Evolutionary conservation across 139 green algal genomes (phyloP).

Genomic region (Coelastrella sp.): DNA sequence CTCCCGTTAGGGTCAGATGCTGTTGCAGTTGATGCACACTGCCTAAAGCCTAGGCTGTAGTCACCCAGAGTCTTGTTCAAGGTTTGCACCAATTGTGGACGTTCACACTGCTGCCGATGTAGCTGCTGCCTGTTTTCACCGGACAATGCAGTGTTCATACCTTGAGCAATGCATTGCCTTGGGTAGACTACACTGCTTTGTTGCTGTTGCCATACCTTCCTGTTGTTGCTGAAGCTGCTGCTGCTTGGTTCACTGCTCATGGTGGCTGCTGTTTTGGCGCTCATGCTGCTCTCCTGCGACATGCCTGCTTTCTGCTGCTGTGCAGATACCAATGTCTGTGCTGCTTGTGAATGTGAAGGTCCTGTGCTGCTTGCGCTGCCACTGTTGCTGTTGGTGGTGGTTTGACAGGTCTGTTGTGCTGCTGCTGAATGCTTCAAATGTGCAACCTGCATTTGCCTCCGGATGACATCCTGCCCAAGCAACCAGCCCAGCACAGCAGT

Average conservation of each 20-base stretch:
- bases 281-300: not conserved
- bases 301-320: not conserved
- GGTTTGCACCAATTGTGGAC: no score
- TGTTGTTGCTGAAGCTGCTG: constrained; percentile 22
- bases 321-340: not conserved
- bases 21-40: no score
- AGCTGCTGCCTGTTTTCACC: no score
- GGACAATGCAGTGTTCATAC: no score
- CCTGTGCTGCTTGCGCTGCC: constrained; percentile 1
- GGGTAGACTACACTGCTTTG: no score
- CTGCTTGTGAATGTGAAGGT: not conserved
- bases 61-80: no score
- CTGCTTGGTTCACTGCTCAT: not conserved
- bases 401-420: not conserved
- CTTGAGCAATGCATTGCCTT: no score
- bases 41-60: no score
- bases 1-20: no score
- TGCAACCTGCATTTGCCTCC: constrained; percentile 90
- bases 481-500: constrained; percentile 58
- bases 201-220: not conserved
- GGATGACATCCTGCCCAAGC: constrained; percentile 80
- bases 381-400: constrained; percentile 21
- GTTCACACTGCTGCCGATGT: no score
- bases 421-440: not conserved
- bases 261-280: not conserved